Base-by-base conservation (phyloP, 306 rosid species). In the Geum urbanum region DNA sequence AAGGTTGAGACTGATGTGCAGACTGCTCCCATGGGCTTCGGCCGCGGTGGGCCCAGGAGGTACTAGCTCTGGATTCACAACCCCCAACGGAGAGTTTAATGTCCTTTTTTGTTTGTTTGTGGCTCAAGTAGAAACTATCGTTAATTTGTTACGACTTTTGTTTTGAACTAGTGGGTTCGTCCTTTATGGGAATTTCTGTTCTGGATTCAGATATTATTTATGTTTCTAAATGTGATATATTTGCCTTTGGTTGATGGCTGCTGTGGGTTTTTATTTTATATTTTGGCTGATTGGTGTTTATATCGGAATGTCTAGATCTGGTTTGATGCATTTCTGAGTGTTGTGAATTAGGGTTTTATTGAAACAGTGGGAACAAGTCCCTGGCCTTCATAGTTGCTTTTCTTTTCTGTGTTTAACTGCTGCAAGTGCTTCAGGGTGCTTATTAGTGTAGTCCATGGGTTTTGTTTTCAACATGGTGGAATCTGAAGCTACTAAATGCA, bases 31-130 rank as follows among this genome's bases (percentile, higher is more conserved):
- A 0, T 69, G 0, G 79, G 82, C 0, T 82, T 74, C 48, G 87
- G 82, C 0, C 82, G 88, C 14, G 85, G 82, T 3, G 91, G 52
- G 11, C 61, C 80, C 59, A 70, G 89, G 77, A 86, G 91, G 85
- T 84, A 44, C 70, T 56, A 56, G 72, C 47, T 50, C 7, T 50
- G 40, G 35, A 5, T 61, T 40, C 1, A 9, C 5, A 11, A 7
- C 37, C 37, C 13, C 46, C 8, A 2, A 43, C 60, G 18, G 24
- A 1, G 4, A 8, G 0, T 32, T 32, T 32, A 32, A 32, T 20
- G 6, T 27, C 22, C n/a, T 14, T 11, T 24, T 20, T 8, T 12
- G 57, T 59, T 47, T 43, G 43, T 20, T 70, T 70, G 27, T 32
- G 67, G 8, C n/a, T n/a, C n/a, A n/a, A 27, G 9, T 41, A 63